Base-by-base conservation (phyloP, 1,139 yeast genomes). In the Protomyces pachydermus region DNA sequence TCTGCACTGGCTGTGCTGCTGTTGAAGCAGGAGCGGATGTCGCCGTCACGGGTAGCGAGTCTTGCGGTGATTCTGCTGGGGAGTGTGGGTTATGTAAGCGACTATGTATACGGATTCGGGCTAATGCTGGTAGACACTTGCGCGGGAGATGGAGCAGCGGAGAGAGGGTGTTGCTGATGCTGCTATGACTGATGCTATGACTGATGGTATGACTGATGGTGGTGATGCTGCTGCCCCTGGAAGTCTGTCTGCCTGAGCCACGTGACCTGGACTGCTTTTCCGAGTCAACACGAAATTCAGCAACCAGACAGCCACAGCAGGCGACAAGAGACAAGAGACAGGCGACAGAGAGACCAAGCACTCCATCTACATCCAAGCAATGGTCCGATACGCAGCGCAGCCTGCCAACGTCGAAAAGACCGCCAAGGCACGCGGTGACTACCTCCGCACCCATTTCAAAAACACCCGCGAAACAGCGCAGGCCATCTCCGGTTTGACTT, bases 391-490 rank as follows among this genome's bases (percentile, higher is more conserved):
- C 64, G 66, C 67, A 14, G 66, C 67, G 25, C 64, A 65, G 32
- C 67, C 67, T 84, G 93, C 96, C 81, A 87, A 91, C 79, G 90
- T 98, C 79, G 90, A 95, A 78, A 91, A 93, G 91, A 97, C 98
- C 84, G 95, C 97, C 80, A 91, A 91, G 85, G 89, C 97, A 77
- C 98, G 98, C 78, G 87, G 96, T 79, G 96, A 98, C 71, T 91
- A 91, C 91, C 87, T 93, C 82, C 93, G 98, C 84, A 97, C 91
- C 76, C 95, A 98, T 74, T 93, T 82, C 96, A 93, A 93, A 91
- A 93, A 93, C 95, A 93, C 98, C 83, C 91, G 96, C 82, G 98
- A 93, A 83, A 88, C 98, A 75, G 97, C 95, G 74, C 96, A 88
- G 82, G 97, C 98, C 80, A 86, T 93, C 81, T 86, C 83, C 80